These are phyloP conservation scores for Plantago ovata DNA, from an alignment of 257 asterid genomes.

Conservation along the genomic window DNA sequence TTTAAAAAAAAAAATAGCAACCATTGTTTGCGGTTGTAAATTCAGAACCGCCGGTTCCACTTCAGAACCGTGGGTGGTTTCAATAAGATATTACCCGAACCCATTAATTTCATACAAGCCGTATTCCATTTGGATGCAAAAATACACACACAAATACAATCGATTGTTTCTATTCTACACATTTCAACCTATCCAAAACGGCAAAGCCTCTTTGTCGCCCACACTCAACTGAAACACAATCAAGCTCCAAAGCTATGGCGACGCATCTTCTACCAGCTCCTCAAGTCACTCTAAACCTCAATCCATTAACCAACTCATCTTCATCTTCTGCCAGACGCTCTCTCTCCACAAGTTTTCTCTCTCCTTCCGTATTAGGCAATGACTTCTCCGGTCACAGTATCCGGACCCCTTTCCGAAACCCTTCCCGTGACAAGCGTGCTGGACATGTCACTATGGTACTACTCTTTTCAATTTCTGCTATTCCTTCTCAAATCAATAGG, in stretches of 20 bases:
- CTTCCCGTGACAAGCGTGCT: neutral
- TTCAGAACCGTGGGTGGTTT: no score
- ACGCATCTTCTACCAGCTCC: neutral
- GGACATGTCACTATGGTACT: conserved; percentile 6
- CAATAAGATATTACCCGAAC: no score
- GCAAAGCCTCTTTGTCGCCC: neutral
- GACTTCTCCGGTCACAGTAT: conserved; percentile 4
- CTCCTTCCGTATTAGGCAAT: neutral
- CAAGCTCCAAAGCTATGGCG: neutral
- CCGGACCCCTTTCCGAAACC: neutral
- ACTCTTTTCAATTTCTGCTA: no score
- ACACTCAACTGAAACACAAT: neutral
- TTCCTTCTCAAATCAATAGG: no score
- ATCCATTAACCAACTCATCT: neutral
- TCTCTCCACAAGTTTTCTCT: neutral
- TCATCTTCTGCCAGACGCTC: neutral
- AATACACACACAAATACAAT: no score
- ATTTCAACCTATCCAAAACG: neutral
- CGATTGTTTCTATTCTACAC: no score
- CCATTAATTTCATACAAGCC: no score
- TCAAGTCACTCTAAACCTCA: neutral
- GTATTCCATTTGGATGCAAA: no score
- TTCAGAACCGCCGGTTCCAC: no score
- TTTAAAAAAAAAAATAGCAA: no score
- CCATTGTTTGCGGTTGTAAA: no score